These are phyloP conservation scores for Fomitopsis palustris DNA, from an alignment of 1,284 basidiomycete species.

Conservation along the genomic window DNA sequence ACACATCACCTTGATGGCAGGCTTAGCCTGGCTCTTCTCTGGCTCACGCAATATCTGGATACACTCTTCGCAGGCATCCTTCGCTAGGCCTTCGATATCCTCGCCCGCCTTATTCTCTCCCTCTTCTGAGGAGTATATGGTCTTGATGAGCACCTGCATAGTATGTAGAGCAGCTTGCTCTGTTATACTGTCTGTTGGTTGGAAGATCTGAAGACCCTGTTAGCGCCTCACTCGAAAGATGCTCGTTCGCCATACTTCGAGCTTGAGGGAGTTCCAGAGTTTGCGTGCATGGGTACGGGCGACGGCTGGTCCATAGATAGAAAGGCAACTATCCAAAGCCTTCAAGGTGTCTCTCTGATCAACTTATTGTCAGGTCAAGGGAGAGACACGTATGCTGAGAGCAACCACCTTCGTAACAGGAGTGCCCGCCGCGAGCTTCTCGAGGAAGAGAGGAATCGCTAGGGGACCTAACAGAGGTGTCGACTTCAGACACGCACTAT, in stretches of 20 bases:
- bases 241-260: constrained; percentile 58
- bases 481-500: constrained; percentile 64
- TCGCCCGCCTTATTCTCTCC: constrained; percentile 29
- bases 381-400: background rate
- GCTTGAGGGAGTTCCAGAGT: constrained; percentile 84
- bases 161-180: constrained; percentile 73
- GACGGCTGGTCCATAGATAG: constrained; percentile 72
- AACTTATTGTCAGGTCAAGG: background rate
- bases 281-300: constrained; percentile 66
- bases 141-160: constrained; percentile 66
- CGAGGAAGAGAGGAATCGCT: constrained; percentile 87
- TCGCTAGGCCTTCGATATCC: constrained; percentile 58
- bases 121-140: constrained; percentile 53
- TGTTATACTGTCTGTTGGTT: constrained; percentile 76
- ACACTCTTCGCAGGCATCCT: constrained; percentile 78
- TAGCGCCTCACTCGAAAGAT: background rate
- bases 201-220: constrained; percentile 70
- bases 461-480: constrained; percentile 82
- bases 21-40: constrained; percentile 87
- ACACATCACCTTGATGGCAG: constrained; percentile 79
- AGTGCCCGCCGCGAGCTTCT: constrained; percentile 87
- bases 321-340: constrained; percentile 72
- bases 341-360: constrained; percentile 77
- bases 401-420: constrained; percentile 75
- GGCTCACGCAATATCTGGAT: constrained; percentile 79